Evolutionary conservation across 2,329 filamentous ascomycete species (phyloP).

Genomic region (Proliferodiscus dingleyae): DNA sequence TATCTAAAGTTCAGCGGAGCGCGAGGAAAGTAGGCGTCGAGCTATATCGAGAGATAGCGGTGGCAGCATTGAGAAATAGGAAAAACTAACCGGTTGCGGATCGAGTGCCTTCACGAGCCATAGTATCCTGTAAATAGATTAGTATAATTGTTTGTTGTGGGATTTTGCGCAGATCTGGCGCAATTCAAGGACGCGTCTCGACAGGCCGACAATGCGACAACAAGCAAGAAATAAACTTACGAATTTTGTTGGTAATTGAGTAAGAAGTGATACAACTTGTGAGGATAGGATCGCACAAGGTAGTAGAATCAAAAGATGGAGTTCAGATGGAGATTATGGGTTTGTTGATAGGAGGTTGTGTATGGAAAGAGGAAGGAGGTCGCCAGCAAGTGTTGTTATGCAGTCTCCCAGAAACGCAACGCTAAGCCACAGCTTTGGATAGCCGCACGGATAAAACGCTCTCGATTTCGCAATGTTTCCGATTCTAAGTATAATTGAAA

Average conservation of each 20-base stretch:
- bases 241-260: slow-evolving; percentile 7
- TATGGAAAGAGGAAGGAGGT: slow-evolving; percentile 10
- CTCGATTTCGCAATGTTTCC: slow-evolving; percentile 10
- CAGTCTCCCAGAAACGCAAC: slow-evolving; percentile 11
- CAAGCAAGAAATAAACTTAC: slow-evolving; percentile 24
- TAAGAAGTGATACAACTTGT: neutral
- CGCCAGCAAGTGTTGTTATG: slow-evolving; percentile 22
- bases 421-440: slow-evolving; percentile 13
- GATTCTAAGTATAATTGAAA: slow-evolving; percentile 2
- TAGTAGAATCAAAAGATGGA: slow-evolving; percentile 5
- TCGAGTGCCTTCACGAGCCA: slow-evolving; percentile 30
- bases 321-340: slow-evolving; percentile 11
- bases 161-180: slow-evolving; percentile 20
- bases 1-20: slow-evolving; percentile 23
- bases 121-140: slow-evolving; percentile 23
- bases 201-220: slow-evolving; percentile 17
- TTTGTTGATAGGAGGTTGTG: slow-evolving; percentile 19
- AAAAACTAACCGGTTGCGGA: slow-evolving; percentile 27
- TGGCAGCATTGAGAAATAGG: slow-evolving; percentile 8
- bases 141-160: slow-evolving; percentile 22
- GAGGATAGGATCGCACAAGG: slow-evolving; percentile 14
- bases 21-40: slow-evolving; percentile 21
- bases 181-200: slow-evolving; percentile 24
- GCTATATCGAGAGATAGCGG: slow-evolving; percentile 14
- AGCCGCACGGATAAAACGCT: slow-evolving; percentile 19